Evolutionary conservation across 176 grass and related monocot genomes (phyloP).

Genomic region (Cenchrus fungigraminus): DNA sequence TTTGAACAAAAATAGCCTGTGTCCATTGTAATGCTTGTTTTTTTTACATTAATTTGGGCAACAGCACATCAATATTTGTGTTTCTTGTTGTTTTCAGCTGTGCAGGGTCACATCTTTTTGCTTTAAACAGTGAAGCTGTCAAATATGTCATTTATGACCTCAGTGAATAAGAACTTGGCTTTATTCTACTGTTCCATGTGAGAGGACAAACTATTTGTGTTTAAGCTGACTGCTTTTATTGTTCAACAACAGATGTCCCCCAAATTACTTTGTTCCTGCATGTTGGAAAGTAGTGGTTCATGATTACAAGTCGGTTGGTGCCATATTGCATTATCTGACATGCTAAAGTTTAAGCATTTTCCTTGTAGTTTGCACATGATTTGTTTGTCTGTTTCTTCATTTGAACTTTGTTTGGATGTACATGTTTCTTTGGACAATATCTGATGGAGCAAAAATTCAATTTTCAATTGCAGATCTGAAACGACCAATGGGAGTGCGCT

Average conservation of each 20-base stretch:
- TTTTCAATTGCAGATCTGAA: conserved; percentile 39
- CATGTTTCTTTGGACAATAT: neutral
- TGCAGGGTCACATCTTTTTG: neutral
- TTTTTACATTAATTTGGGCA: neutral
- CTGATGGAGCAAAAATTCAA: conserved; percentile 16
- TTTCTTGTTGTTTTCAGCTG: neutral
- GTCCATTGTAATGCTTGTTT: neutral
- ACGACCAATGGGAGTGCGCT: neutral
- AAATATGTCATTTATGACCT: neutral
- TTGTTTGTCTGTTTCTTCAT: neutral
- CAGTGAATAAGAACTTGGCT: neutral
- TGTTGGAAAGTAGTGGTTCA: neutral
- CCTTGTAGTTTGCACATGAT: neutral
- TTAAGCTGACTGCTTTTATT: neutral
- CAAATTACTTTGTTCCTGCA: too few species aligned
- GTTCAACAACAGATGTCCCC: neutral
- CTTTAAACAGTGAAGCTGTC: neutral
- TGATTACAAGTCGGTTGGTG: neutral
- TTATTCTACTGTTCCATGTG: neutral
- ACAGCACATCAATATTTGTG: neutral
- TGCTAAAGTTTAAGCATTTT: neutral
- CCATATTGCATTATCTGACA: conserved; percentile 1
- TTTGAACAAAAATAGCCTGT: neutral
- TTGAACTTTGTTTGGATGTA: neutral
- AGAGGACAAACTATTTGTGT: neutral